A percentile compares a stretch with the other conserved stretches of the same genome.
Evolutionary conservation across 352 stramenopile species (phyloP).

Genomic region (Phytophthora megakarya): DNA sequence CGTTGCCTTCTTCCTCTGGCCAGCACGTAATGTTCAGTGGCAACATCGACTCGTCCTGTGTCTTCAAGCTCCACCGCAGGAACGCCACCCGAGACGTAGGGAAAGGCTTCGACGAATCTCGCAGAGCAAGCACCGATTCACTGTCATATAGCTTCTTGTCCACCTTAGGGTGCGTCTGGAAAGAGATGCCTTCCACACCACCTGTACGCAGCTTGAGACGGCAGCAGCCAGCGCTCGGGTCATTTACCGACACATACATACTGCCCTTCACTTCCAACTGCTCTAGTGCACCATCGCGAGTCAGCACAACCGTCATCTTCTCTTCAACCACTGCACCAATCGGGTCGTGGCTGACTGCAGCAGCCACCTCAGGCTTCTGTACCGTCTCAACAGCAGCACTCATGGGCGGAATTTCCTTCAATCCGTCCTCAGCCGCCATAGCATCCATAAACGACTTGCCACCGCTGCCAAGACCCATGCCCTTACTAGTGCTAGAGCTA

Average conservation of each 20-base stretch:
- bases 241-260: conserved; percentile 85
- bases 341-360: conserved; percentile 77
- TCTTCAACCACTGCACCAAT: conserved; percentile 86
- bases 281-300: conserved; percentile 80
- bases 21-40: conserved; percentile 89
- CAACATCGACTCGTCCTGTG: conserved; percentile 84
- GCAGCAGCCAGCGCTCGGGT: conserved; percentile 68
- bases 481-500: conserved; percentile 40
- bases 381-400: conserved; percentile 67
- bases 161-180: conserved; percentile 89
- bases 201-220: conserved; percentile 76
- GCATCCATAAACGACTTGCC: conserved; percentile 88
- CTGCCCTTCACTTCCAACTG: conserved; percentile 89
- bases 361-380: conserved; percentile 61
- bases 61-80: conserved; percentile 87
- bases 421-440: conserved; percentile 84
- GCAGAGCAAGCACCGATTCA: conserved; percentile 78
- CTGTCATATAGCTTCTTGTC: conserved; percentile 89
- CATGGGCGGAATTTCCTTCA: conserved; percentile 88
- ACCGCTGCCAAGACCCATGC: conserved; percentile 64
- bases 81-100: conserved; percentile 80
- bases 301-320: conserved; percentile 87
- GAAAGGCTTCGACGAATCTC: conserved; percentile 85
- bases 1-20: conserved; percentile 82
- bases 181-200: conserved; percentile 71